These are phyloP conservation scores for Adiantum capillusveneris DNA, from an alignment of 75 land plant genomes.

Conservation along the genomic window DNA sequence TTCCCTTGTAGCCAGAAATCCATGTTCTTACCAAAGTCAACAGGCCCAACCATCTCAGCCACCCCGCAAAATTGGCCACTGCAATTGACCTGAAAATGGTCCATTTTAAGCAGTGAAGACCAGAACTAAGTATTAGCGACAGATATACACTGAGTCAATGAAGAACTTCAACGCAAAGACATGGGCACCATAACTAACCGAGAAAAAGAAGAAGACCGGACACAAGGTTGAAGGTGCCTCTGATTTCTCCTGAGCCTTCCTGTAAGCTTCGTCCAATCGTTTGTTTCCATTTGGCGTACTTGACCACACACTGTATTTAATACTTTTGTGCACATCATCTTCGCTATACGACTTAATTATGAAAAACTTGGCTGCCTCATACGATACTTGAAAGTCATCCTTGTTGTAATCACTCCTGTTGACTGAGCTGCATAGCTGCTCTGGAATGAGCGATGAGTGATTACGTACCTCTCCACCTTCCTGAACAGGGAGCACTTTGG, in stretches of 20 bases:
- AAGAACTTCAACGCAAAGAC: no score
- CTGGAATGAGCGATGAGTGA: slow-evolving; percentile 6
- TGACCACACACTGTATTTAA: slow-evolving; percentile 38
- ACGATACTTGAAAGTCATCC: slow-evolving; percentile 7
- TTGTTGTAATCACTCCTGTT: slow-evolving; percentile 10
- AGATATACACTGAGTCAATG: no score
- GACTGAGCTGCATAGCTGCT: slow-evolving; percentile 8
- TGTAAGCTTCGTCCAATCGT: slow-evolving; percentile 27
- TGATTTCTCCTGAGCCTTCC: slow-evolving; percentile 17
- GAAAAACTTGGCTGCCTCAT: slow-evolving; percentile 29
- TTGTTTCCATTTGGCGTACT: slow-evolving; percentile 44
- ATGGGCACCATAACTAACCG: no score
- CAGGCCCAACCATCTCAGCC: slow-evolving; percentile 61
- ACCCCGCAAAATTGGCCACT: slow-evolving; percentile 68
- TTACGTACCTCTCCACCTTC: slow-evolving; percentile 3
- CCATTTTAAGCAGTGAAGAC: neutral
- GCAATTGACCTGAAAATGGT: slow-evolving; percentile 37
- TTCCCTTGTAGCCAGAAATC: slow-evolving; percentile 73
- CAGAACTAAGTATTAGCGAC: no score
- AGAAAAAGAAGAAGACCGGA: slow-evolving; percentile 35
- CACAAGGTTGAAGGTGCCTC: neutral
- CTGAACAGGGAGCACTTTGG: slow-evolving; percentile 15
- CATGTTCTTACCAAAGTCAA: slow-evolving; percentile 50
- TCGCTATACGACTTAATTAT: slow-evolving; percentile 40
- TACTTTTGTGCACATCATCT: slow-evolving; percentile 40